Evolutionary conservation across 2,329 filamentous ascomycete species (phyloP).

Genomic region (Arthrobotrys iridis): DNA sequence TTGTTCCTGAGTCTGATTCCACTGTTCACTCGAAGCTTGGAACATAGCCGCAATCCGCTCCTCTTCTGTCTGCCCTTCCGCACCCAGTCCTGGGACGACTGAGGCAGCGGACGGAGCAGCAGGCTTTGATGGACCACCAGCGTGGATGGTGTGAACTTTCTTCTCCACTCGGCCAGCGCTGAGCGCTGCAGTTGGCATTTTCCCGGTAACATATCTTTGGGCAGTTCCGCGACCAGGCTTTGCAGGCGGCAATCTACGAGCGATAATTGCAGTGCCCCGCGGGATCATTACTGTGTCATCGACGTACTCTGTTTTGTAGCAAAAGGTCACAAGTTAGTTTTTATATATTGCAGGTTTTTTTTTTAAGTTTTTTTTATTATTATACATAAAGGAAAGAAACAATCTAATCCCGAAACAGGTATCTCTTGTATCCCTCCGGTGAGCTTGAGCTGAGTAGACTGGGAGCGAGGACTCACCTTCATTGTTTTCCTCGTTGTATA

Average conservation of each 20-base stretch:
- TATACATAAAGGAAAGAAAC: slow-evolving; percentile 19
- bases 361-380: background rate
- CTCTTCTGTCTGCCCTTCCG: slow-evolving; percentile 71
- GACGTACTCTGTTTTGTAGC: slow-evolving; percentile 77
- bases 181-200: slow-evolving; percentile 83
- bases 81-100: slow-evolving; percentile 22
- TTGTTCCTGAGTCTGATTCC: slow-evolving; percentile 91
- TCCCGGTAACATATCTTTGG: slow-evolving; percentile 93
- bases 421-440: background rate
- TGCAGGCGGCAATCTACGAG: slow-evolving; percentile 81
- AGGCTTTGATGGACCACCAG: slow-evolving; percentile 15
- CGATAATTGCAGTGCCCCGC: slow-evolving; percentile 91
- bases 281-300: slow-evolving; percentile 98
- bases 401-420: slow-evolving; percentile 7
- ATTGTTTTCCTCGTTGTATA: slow-evolving; percentile 89
- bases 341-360: background rate
- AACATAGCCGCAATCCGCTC: slow-evolving; percentile 94
- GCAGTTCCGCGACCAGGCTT: slow-evolving; percentile 89
- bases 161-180: slow-evolving; percentile 58
- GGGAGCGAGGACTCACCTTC: slow-evolving; percentile 66
- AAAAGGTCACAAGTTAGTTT: slow-evolving; percentile 4
- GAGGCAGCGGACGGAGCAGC: slow-evolving; percentile 17
- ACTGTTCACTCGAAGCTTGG: slow-evolving; percentile 86
- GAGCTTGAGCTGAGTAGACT: background rate
- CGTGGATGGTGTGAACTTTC: slow-evolving; percentile 70